Conservation (phyloP, 495 filamentous ascomycete genomes). For the Hypoxylon intermedium region DNA sequence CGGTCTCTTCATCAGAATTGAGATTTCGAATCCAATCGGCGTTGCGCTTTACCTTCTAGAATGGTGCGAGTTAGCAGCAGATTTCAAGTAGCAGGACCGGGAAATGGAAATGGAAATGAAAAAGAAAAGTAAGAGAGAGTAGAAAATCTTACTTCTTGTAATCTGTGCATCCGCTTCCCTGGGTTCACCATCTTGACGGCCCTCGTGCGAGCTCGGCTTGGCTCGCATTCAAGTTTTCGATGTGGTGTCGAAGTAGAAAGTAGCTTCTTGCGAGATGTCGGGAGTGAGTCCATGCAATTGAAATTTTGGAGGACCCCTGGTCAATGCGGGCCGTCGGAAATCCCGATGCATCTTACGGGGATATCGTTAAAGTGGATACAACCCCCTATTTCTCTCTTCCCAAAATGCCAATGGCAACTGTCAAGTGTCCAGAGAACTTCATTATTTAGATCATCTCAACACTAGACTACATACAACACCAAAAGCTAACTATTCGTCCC, state of each 20-base stretch:
- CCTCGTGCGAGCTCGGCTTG: slow-evolving; percentile 34
- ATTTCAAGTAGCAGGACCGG: background rate
- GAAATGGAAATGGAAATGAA: slow-evolving; percentile 10
- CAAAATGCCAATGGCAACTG: too few species aligned
- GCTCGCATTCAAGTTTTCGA: slow-evolving; percentile 28
- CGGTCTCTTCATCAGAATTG: slow-evolving; percentile 28
- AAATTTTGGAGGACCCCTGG: slow-evolving; percentile 16
- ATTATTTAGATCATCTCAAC: too few species aligned
- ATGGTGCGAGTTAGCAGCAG: slow-evolving; percentile 24
- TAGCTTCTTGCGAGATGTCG: background rate
- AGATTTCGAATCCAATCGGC: slow-evolving; percentile 9
- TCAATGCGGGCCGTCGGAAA: slow-evolving; percentile 3
- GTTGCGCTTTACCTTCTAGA: slow-evolving; percentile 44
- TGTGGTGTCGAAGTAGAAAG: slow-evolving; percentile 11
- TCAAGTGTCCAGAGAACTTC: too few species aligned
- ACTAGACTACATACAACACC: too few species aligned
- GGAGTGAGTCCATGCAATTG: slow-evolving; percentile 5
- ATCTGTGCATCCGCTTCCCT: slow-evolving; percentile 76
- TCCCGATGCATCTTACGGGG: slow-evolving; percentile 5
- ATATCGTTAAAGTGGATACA: background rate
- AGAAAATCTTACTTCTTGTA: slow-evolving; percentile 76
- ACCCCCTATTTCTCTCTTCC: too few species aligned
- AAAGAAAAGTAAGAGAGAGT: background rate
- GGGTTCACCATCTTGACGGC: slow-evolving; percentile 75
- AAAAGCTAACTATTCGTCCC: too few species aligned